Conservation (phyloP, 176 grass and related monocot species). For the Lolium perenne region DNA sequence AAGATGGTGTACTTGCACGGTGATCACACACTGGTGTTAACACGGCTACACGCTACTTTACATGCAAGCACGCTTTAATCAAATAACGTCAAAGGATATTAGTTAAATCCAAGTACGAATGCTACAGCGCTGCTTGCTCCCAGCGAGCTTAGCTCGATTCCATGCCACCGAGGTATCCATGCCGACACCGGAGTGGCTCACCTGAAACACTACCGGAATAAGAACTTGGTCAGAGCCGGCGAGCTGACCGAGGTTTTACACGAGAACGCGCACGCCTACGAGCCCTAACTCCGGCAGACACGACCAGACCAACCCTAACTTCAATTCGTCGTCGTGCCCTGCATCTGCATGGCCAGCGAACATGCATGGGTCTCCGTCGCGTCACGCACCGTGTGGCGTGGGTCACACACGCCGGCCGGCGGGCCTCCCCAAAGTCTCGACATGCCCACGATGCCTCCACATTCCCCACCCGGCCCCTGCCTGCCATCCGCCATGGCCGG, state of each 20-base stretch:
- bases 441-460: constrained; percentile 64
- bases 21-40: constrained; percentile 21
- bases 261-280: constrained; percentile 56
- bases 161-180: neutral
- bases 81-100: constrained; percentile 6
- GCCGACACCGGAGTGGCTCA: constrained; percentile 31
- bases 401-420: neutral
- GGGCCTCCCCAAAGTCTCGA: constrained; percentile 47
- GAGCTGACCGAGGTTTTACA: constrained; percentile 45
- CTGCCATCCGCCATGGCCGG: constrained; percentile 54
- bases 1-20: neutral
- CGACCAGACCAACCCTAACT: neutral
- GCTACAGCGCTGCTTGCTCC: neutral
- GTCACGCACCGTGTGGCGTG: neutral
- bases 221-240: constrained; percentile 6
- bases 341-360: neutral
- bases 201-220: neutral
- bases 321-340: neutral
- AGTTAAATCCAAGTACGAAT: neutral
- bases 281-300: constrained; percentile 43
- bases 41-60: neutral
- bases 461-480: constrained; percentile 63
- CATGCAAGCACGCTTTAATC: neutral
- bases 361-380: constrained; percentile 47
- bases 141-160: neutral